A percentile compares a stretch with the other conserved stretches of the same genome.
These are phyloP conservation scores for Lactifluus rugatus DNA, from an alignment of 768 basidiomycete genomes.

Conservation along the genomic window DNA sequence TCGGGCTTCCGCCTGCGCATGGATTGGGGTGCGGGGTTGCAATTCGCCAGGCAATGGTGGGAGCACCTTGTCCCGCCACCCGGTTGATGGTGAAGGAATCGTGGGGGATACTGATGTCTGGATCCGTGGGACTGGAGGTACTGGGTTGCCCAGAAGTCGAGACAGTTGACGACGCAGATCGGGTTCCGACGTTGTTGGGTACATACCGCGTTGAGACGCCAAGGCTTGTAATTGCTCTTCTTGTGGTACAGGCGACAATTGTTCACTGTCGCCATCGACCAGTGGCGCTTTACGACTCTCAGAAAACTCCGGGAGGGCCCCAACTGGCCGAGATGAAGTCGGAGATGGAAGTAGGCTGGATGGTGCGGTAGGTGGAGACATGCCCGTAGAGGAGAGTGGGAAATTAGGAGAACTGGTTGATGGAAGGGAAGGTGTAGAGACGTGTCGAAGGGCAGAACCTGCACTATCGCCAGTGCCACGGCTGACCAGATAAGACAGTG, in stretches of 20 bases:
- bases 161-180: slow-evolving; percentile 43
- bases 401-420: slow-evolving; percentile 49
- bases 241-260: slow-evolving; percentile 15
- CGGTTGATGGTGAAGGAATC: slow-evolving; percentile 5
- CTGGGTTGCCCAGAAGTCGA: slow-evolving; percentile 18
- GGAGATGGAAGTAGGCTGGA: slow-evolving; percentile 70
- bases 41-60: slow-evolving; percentile 60
- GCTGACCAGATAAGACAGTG: slow-evolving; percentile 75
- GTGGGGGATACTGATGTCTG: slow-evolving; percentile 3
- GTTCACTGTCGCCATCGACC: slow-evolving; percentile 36
- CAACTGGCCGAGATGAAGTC: slow-evolving; percentile 55
- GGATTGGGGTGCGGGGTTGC: slow-evolving; percentile 23
- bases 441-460: slow-evolving; percentile 41
- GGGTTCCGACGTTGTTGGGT: slow-evolving; percentile 51
- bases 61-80: slow-evolving; percentile 61
- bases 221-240: slow-evolving; percentile 11
- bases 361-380: slow-evolving; percentile 67
- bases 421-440: slow-evolving; percentile 61
- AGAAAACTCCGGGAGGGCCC: slow-evolving; percentile 41
- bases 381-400: slow-evolving; percentile 45
- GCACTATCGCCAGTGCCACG: slow-evolving; percentile 46
- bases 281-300: slow-evolving; percentile 35
- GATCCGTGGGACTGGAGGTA: slow-evolving; percentile 21
- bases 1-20: slow-evolving; percentile 33
- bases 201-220: slow-evolving; percentile 26